Evolutionary conservation across 306 rosid genomes (phyloP).

Genomic region (Ceratonia siliqua): DNA sequence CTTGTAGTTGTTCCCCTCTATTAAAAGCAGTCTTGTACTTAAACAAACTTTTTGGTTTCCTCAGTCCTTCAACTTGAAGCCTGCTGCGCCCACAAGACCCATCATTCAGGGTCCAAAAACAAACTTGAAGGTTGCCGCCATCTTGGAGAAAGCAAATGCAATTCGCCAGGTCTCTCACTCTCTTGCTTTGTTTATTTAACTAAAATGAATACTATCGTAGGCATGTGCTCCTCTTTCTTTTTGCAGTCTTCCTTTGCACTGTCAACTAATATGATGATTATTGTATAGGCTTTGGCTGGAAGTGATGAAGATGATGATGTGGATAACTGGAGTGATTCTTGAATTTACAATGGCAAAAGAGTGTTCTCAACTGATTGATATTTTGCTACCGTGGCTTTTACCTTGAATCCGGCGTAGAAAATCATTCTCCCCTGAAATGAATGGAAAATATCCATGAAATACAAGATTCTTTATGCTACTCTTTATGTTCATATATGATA

Average conservation of each 20-base stretch:
- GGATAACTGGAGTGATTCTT: slow-evolving; percentile 84
- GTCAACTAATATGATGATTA: slow-evolving; percentile 25
- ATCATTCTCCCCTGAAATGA: slow-evolving; percentile 22
- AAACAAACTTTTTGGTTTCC: background rate
- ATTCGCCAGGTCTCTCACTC: slow-evolving; percentile 84
- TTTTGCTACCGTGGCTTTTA: slow-evolving; percentile 12
- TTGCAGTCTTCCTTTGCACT: background rate
- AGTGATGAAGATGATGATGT: slow-evolving; percentile 87
- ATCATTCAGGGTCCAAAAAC: slow-evolving; percentile 75
- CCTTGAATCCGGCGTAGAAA: slow-evolving; percentile 30
- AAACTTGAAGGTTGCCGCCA: slow-evolving; percentile 87
- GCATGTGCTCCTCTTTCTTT: background rate
- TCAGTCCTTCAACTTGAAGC: slow-evolving; percentile 96
- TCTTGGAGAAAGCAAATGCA: slow-evolving; percentile 86
- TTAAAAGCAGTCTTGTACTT: slow-evolving; percentile 14
- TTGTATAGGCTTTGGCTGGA: slow-evolving; percentile 76
- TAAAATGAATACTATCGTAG: background rate
- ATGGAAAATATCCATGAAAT: slow-evolving; percentile 26
- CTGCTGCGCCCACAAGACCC: slow-evolving; percentile 65
- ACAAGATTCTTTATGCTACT: slow-evolving; percentile 38
- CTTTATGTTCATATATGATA: slow-evolving; percentile 45
- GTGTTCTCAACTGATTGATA: slow-evolving; percentile 4
- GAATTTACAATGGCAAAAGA: slow-evolving; percentile 27
- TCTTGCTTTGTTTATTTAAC: slow-evolving; percentile 14
- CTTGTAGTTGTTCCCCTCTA: slow-evolving; percentile 19